Percentiles rank a stretch among this genome's conserved stretches.
Conservation (phyloP, 495 filamentous ascomycete genomes). For the Neurospora sp. region DNA sequence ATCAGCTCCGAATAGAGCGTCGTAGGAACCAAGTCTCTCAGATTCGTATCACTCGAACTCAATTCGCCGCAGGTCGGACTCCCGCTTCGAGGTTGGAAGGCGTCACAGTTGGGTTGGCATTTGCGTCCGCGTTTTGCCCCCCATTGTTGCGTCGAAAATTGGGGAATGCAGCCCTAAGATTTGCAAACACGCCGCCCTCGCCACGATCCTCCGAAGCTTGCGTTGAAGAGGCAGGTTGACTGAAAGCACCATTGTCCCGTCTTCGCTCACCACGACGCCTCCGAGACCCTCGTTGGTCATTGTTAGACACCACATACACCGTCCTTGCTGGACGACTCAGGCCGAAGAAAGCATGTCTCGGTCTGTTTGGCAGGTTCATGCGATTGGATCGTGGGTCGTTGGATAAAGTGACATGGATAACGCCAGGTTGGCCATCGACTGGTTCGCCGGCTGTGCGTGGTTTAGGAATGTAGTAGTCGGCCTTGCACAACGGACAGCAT, state of each 20-base stretch:
- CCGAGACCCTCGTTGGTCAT: background rate
- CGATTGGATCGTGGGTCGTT: constrained; percentile 21
- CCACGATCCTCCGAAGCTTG: background rate
- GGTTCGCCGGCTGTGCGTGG: constrained; percentile 43
- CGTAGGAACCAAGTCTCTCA: background rate
- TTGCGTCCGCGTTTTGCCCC: constrained; percentile 2
- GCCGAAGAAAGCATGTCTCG: constrained; percentile 16
- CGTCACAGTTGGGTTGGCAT: constrained; percentile 12
- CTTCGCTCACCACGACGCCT: background rate
- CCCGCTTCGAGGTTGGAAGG: constrained; percentile 29
- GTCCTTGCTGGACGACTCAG: constrained; percentile 13
- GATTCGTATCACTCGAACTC: background rate
- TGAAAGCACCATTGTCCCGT: background rate
- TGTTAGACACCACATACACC: background rate
- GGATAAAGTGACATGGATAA: constrained; percentile 16
- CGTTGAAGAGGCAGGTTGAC: background rate
- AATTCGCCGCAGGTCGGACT: constrained; percentile 2
- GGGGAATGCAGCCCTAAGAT: constrained; percentile 9
- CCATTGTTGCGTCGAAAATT: constrained; percentile 4
- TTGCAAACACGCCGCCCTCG: constrained; percentile 6
- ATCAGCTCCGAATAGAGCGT: background rate
- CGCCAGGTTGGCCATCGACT: constrained; percentile 14
- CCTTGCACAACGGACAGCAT: constrained; percentile 95
- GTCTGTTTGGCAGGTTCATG: constrained; percentile 30
- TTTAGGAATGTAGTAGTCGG: constrained; percentile 90